Conservation (phyloP, 176 grass and related monocot species). For the Ensete glaucum region DNA sequence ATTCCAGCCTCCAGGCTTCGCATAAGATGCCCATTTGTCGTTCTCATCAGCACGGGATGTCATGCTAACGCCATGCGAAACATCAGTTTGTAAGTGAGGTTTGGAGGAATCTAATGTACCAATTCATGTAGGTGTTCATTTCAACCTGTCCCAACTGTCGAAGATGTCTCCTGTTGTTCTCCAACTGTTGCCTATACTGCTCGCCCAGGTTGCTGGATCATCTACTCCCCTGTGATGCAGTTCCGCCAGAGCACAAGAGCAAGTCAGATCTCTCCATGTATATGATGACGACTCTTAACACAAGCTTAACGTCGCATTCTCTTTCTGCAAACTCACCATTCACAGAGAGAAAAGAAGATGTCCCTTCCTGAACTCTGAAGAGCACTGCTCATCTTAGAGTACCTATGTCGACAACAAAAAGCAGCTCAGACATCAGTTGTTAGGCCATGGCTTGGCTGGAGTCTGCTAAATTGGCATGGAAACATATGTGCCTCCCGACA, state of each 20-base stretch:
- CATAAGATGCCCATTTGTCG: slow-evolving; percentile 79
- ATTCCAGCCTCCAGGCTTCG: slow-evolving; percentile 64
- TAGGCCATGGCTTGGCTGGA: not conserved
- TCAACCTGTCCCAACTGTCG: slow-evolving; percentile 74
- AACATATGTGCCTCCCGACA: not conserved
- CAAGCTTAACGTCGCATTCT: too few relatives aligned
- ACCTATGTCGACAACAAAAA: slow-evolving; percentile 28
- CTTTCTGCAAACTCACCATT: slow-evolving; percentile 45
- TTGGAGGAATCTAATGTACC: too few relatives aligned
- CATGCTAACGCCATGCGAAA: not conserved
- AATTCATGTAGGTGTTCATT: not conserved
- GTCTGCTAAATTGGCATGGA: not conserved
- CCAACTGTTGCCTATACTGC: slow-evolving; percentile 74
- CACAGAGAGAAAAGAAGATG: slow-evolving; percentile 92
- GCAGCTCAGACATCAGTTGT: not conserved
- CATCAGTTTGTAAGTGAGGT: not conserved
- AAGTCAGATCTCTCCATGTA: not conserved
- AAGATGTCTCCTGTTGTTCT: slow-evolving; percentile 84
- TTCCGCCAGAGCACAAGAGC: not conserved
- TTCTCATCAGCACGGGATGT: slow-evolving; percentile 65
- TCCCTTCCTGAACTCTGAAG: slow-evolving; percentile 57
- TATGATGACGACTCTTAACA: not conserved
- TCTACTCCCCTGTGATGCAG: slow-evolving; percentile 41
- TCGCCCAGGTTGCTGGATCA: slow-evolving; percentile 84
- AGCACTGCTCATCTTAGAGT: slow-evolving; percentile 70